A percentile compares a stretch with the other conserved stretches of the same genome.
These are phyloP conservation scores for Avicennia marina DNA, from an alignment of 257 asterid genomes.

Conservation along the genomic window DNA sequence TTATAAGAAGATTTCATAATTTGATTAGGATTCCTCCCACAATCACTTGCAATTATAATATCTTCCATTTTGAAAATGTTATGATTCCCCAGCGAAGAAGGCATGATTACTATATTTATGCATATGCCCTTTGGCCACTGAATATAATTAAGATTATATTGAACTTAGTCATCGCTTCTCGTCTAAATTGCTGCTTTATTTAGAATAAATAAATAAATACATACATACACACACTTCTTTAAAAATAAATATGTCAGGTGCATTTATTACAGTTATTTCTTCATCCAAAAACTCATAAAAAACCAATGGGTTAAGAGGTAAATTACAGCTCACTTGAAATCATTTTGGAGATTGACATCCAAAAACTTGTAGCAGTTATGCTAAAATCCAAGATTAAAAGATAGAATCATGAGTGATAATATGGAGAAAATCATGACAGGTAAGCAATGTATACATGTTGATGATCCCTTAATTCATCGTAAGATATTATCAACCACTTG, in stretches of 20 bases:
- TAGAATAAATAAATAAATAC: too few species aligned
- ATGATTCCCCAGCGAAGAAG: not conserved
- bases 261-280: too few species aligned
- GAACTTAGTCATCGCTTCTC: too few species aligned
- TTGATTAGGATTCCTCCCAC: not conserved
- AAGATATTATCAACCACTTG: not conserved
- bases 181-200: too few species aligned
- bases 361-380: slow-evolving; percentile 3
- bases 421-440: slow-evolving; percentile 4
- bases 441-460: not conserved
- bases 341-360: not conserved
- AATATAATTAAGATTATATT: not conserved
- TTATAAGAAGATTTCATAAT: too few species aligned
- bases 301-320: not conserved
- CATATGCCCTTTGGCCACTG: not conserved
- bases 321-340: slow-evolving; percentile 11
- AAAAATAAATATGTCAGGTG: too few species aligned
- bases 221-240: too few species aligned
- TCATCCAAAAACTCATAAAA: not conserved
- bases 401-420: slow-evolving; percentile 10
- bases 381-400: not conserved
- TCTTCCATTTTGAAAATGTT: not conserved
- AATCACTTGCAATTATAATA: not conserved
- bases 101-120: not conserved
- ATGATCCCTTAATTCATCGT: not conserved